Percentiles rank a stretch among this genome's conserved stretches.
phyloP scores from a whole-genome alignment of 2,329 filamentous ascomycete species.

The Apiospora marii region DNA sequence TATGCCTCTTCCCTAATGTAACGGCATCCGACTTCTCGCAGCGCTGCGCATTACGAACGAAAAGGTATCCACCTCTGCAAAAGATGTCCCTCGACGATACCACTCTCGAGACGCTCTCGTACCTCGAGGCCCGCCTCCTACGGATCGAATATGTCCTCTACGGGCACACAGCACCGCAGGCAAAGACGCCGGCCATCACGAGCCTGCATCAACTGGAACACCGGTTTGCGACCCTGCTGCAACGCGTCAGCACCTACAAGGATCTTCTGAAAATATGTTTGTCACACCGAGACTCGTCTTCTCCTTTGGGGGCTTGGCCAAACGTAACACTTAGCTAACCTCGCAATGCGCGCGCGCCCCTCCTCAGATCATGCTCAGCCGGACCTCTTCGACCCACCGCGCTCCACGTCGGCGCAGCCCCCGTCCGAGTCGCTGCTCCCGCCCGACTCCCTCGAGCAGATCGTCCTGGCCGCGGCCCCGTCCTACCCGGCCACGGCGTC shows the following conservation, averaged over 20 bases:
- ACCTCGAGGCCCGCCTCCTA: conserved; percentile 65
- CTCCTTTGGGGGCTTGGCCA: not conserved
- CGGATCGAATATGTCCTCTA: conserved; percentile 67
- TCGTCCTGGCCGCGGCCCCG: conserved; percentile 64
- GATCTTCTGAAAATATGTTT: conserved; percentile 68
- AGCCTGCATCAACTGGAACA: conserved; percentile 61
- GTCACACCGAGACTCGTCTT: not conserved
- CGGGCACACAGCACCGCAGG: conserved; percentile 49
- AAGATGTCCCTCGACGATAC: conserved; percentile 55
- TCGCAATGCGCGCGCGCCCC: not conserved
- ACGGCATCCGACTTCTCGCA: not conserved
- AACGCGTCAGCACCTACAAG: conserved; percentile 60
- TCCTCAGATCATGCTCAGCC: conserved; percentile 61
- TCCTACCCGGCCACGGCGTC: conserved; percentile 64
- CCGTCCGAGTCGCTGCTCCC: conserved; percentile 56
- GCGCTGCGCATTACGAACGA: conserved; percentile 12
- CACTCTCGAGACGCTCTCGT: conserved; percentile 61
- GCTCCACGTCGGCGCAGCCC: conserved; percentile 54
- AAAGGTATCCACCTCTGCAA: not conserved
- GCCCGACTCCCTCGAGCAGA: conserved; percentile 59
- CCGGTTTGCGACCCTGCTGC: conserved; percentile 59
- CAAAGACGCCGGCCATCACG: conserved; percentile 49
- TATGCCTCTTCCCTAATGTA: conserved; percentile 8
- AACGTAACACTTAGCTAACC: conserved; percentile 26
- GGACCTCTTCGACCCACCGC: conserved; percentile 60